phyloP scores from a whole-genome alignment of 768 basidiomycete species.

The Mycena galericulata region DNA sequence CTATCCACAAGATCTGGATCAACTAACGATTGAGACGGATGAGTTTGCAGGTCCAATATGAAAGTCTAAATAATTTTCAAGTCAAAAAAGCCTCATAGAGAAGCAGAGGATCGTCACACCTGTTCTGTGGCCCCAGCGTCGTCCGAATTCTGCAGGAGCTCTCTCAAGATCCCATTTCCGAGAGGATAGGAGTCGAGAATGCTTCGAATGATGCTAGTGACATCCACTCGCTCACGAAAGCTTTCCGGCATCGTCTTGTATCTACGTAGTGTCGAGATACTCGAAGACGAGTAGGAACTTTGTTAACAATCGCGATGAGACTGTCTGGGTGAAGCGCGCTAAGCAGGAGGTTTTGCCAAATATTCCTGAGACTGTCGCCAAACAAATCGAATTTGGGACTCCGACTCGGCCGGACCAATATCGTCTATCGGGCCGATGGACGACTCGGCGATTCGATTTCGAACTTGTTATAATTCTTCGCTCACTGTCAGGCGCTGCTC shows the following conservation, averaged over 20 bases:
- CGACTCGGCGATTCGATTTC: too few relatives aligned
- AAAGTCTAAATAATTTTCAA: slow-evolving; percentile 25
- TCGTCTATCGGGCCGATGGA: too few relatives aligned
- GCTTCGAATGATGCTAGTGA: slow-evolving; percentile 24
- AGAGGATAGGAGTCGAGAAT: slow-evolving; percentile 39
- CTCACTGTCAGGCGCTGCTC: too few relatives aligned
- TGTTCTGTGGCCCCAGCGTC: slow-evolving; percentile 39
- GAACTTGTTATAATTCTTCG: too few relatives aligned
- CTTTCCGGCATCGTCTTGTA: slow-evolving; percentile 1
- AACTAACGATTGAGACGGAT: slow-evolving; percentile 31
- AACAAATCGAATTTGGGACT: too few relatives aligned
- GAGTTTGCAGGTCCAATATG: slow-evolving; percentile 39
- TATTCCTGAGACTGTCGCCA: too few relatives aligned
- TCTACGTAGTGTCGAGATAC: too few relatives aligned
- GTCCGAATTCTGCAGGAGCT: slow-evolving; percentile 42
- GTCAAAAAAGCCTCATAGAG: neutral
- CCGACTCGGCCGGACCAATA: too few relatives aligned
- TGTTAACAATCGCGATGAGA: too few relatives aligned
- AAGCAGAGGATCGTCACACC: neutral
- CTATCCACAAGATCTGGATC: slow-evolving; percentile 28
- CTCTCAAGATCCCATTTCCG: slow-evolving; percentile 38
- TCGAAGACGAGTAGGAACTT: too few relatives aligned
- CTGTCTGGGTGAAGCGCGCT: too few relatives aligned
- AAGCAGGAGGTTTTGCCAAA: too few relatives aligned
- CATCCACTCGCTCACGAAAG: slow-evolving; percentile 12